Conservation (phyloP, 768 basidiomycete genomes). For the Rhodotorula babjevae region DNA sequence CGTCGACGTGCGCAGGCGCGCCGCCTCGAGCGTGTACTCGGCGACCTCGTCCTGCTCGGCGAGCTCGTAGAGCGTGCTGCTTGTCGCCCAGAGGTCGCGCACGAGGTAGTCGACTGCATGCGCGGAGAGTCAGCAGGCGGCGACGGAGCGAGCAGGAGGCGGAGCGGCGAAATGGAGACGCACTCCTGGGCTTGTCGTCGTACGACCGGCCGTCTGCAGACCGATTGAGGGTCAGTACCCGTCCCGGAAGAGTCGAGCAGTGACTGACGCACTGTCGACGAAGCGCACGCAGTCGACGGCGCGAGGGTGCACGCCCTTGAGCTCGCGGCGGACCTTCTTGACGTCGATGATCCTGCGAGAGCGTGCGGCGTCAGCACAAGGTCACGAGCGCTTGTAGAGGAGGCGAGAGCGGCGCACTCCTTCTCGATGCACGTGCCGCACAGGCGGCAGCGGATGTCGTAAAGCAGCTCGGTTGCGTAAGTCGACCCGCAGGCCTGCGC, state of each 20-base stretch:
- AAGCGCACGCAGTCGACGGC: no score
- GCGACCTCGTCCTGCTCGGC: background rate
- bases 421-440: background rate
- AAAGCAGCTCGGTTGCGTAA: background rate
- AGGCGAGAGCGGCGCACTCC: background rate
- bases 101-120: background rate
- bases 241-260: no score
- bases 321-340: no score
- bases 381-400: no score
- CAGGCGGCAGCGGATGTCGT: background rate
- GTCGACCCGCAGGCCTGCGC: background rate
- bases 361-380: background rate
- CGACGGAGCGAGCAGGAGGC: rapidly evolving
- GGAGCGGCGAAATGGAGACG: background rate
- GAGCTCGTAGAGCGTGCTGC: background rate
- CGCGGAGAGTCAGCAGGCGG: background rate
- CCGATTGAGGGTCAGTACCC: no score
- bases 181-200: background rate
- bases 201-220: no score
- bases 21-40: background rate
- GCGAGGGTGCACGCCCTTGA: no score
- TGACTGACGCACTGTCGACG: no score
- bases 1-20: background rate
- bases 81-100: background rate
- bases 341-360: background rate